Percentiles rank a stretch among this genome's conserved stretches.
Evolutionary conservation across 148 eudicot genomes (phyloP).

Genomic region (Chenopodium formosanum): DNA sequence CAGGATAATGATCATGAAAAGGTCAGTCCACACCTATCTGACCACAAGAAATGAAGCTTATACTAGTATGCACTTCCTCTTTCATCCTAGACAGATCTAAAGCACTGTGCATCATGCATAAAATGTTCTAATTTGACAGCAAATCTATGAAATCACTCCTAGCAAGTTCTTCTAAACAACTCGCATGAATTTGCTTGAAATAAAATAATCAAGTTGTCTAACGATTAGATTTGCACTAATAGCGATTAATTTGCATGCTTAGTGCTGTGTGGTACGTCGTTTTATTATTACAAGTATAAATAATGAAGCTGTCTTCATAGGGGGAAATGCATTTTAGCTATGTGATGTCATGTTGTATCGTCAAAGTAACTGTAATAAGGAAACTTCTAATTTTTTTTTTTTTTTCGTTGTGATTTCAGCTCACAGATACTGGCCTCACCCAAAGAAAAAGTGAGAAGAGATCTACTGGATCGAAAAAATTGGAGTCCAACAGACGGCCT

Average conservation of each 20-base stretch:
- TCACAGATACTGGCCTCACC: constrained; percentile 16
- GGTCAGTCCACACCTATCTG: constrained; percentile 35
- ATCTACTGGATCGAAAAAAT: constrained; percentile 13
- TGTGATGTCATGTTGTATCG: background rate
- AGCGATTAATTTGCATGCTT: background rate
- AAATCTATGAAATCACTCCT: background rate
- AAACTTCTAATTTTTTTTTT: background rate
- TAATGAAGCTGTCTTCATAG: background rate
- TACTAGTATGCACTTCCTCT: constrained; percentile 7
- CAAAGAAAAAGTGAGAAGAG: constrained; percentile 24
- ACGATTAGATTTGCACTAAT: background rate
- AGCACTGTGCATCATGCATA: background rate
- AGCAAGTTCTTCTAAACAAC: background rate
- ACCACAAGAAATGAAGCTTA: constrained; percentile 10
- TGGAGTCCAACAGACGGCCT: constrained; percentile 31
- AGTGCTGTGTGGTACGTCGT: background rate
- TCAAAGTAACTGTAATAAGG: background rate
- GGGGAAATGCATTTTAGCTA: background rate
- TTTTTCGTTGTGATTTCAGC: constrained; percentile 28
- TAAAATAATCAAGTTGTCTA: background rate
- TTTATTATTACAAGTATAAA: background rate
- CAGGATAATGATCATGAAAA: constrained; percentile 32
- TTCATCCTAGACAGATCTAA: background rate
- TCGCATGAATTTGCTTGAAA: background rate
- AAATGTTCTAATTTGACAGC: background rate